These are phyloP conservation scores for Funneliformis caledonium DNA, from an alignment of 371 early-diverging fungal species.

Conservation along the genomic window DNA sequence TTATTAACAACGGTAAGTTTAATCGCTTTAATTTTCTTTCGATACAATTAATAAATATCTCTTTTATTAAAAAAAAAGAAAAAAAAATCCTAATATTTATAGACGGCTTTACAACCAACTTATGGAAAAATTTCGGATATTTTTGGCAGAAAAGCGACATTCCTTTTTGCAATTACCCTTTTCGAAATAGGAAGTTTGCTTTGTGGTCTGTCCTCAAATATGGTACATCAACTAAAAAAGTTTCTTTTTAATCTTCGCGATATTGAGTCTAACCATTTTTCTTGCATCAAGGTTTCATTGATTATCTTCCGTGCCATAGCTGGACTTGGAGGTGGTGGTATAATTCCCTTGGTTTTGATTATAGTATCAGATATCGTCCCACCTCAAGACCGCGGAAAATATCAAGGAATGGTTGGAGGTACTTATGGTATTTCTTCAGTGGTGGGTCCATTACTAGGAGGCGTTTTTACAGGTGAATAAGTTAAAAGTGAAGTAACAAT, in stretches of 20 bases:
- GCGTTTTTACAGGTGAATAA: conserved; percentile 58
- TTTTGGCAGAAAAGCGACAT: conserved; percentile 68
- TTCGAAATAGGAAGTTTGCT: conserved; percentile 63
- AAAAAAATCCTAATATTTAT: not conserved
- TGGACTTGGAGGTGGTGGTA: conserved; percentile 16
- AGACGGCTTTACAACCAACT: conserved; percentile 56
- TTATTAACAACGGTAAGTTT: conserved; percentile 72
- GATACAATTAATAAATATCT: no score
- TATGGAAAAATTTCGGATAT: conserved; percentile 61
- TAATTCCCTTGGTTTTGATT: not conserved
- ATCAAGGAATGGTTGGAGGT: conserved; percentile 55
- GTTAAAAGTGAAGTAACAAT: not conserved
- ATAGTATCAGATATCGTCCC: conserved; percentile 29
- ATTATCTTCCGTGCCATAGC: conserved; percentile 31
- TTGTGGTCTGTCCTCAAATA: conserved; percentile 60
- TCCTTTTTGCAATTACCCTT: conserved; percentile 59
- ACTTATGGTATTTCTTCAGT: conserved; percentile 67
- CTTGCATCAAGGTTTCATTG: conserved; percentile 47
- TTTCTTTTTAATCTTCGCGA: not conserved
- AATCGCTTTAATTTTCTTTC: not conserved
- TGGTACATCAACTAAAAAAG: conserved; percentile 41
- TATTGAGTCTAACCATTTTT: not conserved
- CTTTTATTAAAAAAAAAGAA: not conserved
- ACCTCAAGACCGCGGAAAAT: conserved; percentile 28
- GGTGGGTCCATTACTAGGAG: conserved; percentile 77